A percentile compares a stretch with the other conserved stretches of the same genome.
Conservation (phyloP, 2,329 filamentous ascomycete genomes). For the Aspergillus sclerotialis region DNA sequence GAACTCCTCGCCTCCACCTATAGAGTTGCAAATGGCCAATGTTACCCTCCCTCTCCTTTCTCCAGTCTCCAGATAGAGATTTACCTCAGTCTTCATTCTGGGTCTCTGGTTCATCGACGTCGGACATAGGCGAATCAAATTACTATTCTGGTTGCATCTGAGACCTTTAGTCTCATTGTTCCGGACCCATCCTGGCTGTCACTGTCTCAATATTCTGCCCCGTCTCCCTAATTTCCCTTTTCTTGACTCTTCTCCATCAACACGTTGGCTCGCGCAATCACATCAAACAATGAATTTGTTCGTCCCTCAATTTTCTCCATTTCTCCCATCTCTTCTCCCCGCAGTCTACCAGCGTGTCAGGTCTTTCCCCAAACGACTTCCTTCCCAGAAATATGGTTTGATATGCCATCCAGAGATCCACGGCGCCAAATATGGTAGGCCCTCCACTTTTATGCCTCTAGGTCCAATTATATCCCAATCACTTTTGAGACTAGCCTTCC, state of each 20-base stretch:
- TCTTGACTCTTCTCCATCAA: background rate
- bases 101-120: too few relatives aligned
- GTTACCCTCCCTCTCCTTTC: too few relatives aligned
- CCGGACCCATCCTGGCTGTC: slow-evolving; percentile 1
- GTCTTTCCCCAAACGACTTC: background rate
- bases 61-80: too few relatives aligned
- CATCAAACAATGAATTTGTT: slow-evolving; percentile 1
- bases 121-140: background rate
- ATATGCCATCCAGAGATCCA: background rate
- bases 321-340: background rate
- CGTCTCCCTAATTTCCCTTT: background rate
- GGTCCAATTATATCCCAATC: background rate
- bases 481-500: background rate
- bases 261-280: slow-evolving; percentile 6
- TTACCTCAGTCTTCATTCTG: too few relatives aligned
- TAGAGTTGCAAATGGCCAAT: slow-evolving; percentile 10
- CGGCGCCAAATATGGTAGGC: background rate
- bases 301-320: background rate
- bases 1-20: too few relatives aligned
- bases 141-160: slow-evolving; percentile 3
- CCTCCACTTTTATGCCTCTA: background rate
- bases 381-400: background rate
- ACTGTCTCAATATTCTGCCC: slow-evolving; percentile 1
- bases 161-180: background rate
- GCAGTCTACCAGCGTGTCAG: background rate